Evolutionary conservation across 164 flowering plant species (phyloP).

Genomic region (Nymphaea colorata): DNA sequence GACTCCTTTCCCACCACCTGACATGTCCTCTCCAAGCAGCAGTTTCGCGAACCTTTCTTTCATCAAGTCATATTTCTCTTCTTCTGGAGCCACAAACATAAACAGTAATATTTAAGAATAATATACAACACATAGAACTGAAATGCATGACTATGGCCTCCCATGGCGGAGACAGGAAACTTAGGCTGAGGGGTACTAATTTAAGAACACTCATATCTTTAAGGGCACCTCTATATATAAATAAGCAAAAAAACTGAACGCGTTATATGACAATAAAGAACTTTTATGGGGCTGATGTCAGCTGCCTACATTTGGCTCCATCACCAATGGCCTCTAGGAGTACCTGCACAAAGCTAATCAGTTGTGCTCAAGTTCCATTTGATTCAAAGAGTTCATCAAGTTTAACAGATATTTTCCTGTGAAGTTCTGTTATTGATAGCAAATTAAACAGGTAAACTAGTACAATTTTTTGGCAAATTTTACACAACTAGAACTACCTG

Average conservation of each 20-base stretch:
- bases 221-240: neutral
- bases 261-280: neutral
- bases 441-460: too few relatives aligned
- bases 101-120: neutral
- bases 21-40: constrained; percentile 96
- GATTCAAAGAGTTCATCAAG: too few relatives aligned
- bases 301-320: too few relatives aligned
- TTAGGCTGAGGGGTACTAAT: too few relatives aligned
- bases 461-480: too few relatives aligned
- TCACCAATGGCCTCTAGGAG: too few relatives aligned
- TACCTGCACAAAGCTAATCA: too few relatives aligned
- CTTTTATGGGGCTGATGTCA: neutral
- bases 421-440: too few relatives aligned
- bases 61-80: constrained; percentile 67
- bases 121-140: neutral
- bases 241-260: neutral
- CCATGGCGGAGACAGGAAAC: neutral
- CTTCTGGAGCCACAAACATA: neutral
- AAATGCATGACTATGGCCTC: neutral
- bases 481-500: too few relatives aligned
- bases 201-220: too few relatives aligned
- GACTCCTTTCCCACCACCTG: constrained; percentile 95
- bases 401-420: too few relatives aligned
- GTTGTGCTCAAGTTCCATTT: too few relatives aligned
- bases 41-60: constrained; percentile 91